Evolutionary conservation across 2,329 filamentous ascomycete species (phyloP), one percentile per base, ranked within the genome.

Genomic region (Sporothrix brunneoviolacea): DNA sequence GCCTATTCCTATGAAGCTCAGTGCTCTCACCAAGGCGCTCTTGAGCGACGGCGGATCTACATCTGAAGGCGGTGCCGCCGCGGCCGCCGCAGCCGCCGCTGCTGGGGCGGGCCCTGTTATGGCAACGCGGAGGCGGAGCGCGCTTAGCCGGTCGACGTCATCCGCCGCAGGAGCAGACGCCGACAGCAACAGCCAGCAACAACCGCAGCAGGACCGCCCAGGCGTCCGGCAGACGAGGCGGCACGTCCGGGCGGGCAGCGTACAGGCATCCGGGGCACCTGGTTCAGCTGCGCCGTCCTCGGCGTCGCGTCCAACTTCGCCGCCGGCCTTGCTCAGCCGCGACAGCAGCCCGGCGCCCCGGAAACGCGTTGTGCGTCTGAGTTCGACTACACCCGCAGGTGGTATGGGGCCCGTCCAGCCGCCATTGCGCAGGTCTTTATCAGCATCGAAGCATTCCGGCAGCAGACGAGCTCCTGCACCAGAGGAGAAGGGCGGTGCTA

Each of bases 1-100:
- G 24, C 86, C 87, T 15, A 85, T 88, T 59, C 90, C 90, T 60
- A 89, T 93, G 80, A 94, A 93, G 70, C 86, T 96, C 64, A 96
- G 90, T 65, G 90, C 91, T 60, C 80, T 93, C 58, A 95, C 91
- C 43, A 91, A 93, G 64, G 91, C 89, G 18, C 74, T 96, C 15
- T 75, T 96, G 21, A 80, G 81, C 51, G 80, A 84, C 53, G 78
- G 79, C 38, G 71, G 74, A 44, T 76, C 60, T 43, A 72, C 74
- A 49, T 69, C 71, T 51, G 72, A 72, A 35, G 66, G 61, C 63
- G 56, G 55, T 4, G 44, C 46, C 9, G 42, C 37, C 1, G 48
- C 46, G 0, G 50, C 50, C 3, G 44, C 61, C 53, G 58, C 61
- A 28, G 57, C 52, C 52, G 60, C 28, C 44, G 50, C 57, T 3